Base-by-base conservation (phyloP, 305 asterid species). In the Solanum hybrid region DNA sequence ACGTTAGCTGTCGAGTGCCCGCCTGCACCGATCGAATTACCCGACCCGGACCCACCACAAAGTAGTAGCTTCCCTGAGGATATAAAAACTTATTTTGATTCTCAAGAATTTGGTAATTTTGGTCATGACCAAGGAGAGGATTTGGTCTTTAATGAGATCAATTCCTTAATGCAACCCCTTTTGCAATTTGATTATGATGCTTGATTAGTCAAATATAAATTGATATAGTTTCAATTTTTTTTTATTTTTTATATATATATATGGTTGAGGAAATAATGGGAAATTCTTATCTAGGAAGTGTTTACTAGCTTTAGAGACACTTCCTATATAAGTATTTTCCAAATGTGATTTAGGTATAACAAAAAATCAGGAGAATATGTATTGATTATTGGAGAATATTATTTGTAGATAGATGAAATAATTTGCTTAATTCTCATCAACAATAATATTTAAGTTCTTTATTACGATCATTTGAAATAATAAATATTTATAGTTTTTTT, bases 151-250 rank as follows among this genome's bases (percentile, higher is more conserved):
- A 95, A 96, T 87, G 96, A 94, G 91, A 93, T 95, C 36, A 93
- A 92, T 92, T 93, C 98, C 7, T 92, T 95, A 92, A 91, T 96
- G 96, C 95, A 93, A 72, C 96, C 97, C 4, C 93, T 93, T 93
- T 82, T 92, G 87, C 95, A 94, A 82, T 94, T 92, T 71, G 96
- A 93, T 71, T 95, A 86, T 92, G 27, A 91, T 92, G 90, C 93
- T 93, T 85, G 84, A 72, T 82, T 12, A 38, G 69, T 17, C 69
- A 56, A 56, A 56, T 0, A 17, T 56, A 56, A 56, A 56, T 56
- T 56, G 69, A 56, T 56, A 17, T 56, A 56, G 10, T 56, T 0
- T 51, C 2, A 22, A 1, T 31, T 86, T 29, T 14, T 9, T 9
- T 37, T 2, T 14, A 1, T 29, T 29, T 29, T 29, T 29, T 31